Evolutionary conservation across 140 eudicot genomes (phyloP), one percentile per base, ranked within the genome.

Genomic region (Oenanthe javanica): DNA sequence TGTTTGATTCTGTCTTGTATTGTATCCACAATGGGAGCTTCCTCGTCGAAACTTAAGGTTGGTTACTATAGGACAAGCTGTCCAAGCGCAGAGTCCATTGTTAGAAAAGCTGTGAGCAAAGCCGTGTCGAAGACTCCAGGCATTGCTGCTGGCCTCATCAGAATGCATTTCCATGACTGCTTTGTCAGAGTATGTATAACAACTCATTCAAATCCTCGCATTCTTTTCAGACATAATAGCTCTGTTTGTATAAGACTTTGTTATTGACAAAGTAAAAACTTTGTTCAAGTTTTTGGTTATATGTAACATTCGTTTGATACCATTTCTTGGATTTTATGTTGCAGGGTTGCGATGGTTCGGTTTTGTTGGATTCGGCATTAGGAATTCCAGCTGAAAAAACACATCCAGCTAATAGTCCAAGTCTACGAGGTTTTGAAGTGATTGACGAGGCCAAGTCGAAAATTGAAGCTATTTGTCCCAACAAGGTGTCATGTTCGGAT

Each of bases 91-190:
- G 86, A 86, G 70, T 6, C 15, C 0, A 77, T 86, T 57, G 82
- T 86, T 14, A 55, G 73, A 27, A 43, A 76, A 12, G 76, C 61
- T n/a, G 89, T 86, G 1, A 80, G 67, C 80, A 82, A 59, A 23
- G 83, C 81, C 0, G 83, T 71, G 40, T 66, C 78, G 0, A 3
- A 2, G 15, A 84, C 83, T 48, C 82, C 82, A 25, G 85, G 89
- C 21, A 51, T 86, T 6, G 87, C 85, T 45, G 85, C 89, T n/a
- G 89, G 87, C 61, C 85, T 86, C 31, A 64, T 86, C 40, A 73
- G 89, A 48, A 8, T 86, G 83, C 87, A 83, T 74, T 86, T 86
- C 78, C 89, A 86, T 47, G 89, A 86, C 71, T 86, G 89, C 84
- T 86, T 86, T n/a, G 83, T 81, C 52, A 77, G 89, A 76, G 89